Base-by-base conservation (phyloP, 2,329 filamentous ascomycete genomes). In the Fusarium paranaense region DNA sequence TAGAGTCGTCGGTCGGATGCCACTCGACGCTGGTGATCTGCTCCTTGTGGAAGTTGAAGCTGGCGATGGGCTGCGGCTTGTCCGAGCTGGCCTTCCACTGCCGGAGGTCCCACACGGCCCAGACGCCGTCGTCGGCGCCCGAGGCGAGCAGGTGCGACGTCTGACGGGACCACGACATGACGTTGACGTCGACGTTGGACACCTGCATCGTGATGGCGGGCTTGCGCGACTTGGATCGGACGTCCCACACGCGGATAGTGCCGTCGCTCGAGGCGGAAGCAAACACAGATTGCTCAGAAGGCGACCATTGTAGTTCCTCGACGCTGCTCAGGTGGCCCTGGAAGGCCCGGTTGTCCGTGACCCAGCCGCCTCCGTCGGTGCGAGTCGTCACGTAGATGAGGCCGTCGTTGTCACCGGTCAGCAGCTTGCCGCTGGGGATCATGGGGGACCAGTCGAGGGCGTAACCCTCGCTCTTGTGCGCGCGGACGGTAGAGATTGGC, bases 261-360 rank as follows among this genome's bases (percentile, higher is more conserved):
- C 97, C 96, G 83, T 99, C 97, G 81, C 93, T 95, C 66, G 95
- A 97, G 5, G 94, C 95, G 1, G 96, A 98, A 0, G 97, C 94
- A 80, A 99, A 99, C 32, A 98, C 97, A 70, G 95, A 95, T 72
- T 91, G 91, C 85, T 99, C 97, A 20, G 92, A 94, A 0, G 97
- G 97, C 61, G 94, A 97, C 97, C 97, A 99, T 83, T 98, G 96
- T 30, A 99, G 87, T 81, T 99, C 97, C 86, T 99, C 97, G 18
- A 99, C 91, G 61, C 94, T 96, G 80, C 92, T 90, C 10, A 89
- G 89, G 86, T 99, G 97, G 60, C 95, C 96, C 25, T 90, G 90
- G 85, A 97, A 97, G 1, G 96, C 87, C 50, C 93, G 90, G 14
- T 90, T 94, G 82, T 98, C 95, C 6, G 95, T 97, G 20, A 94